Evolutionary conservation across 257 asterid genomes (phyloP).

Genomic region (Salvia rosmarinus): DNA sequence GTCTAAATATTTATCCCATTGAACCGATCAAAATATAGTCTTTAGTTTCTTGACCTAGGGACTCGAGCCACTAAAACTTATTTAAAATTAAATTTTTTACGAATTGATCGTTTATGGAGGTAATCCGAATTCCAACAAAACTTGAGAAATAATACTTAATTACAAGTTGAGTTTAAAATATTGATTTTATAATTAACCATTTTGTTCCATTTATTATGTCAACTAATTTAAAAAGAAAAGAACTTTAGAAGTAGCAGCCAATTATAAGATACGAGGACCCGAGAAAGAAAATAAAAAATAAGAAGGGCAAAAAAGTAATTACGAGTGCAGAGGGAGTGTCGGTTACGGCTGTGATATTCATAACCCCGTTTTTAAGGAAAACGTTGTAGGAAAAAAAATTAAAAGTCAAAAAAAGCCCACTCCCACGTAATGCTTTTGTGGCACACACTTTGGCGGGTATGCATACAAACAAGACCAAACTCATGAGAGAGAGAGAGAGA

Average conservation of each 20-base stretch:
- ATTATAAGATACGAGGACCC: background rate
- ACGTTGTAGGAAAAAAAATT: slow-evolving; percentile 10
- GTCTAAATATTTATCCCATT: too few relatives aligned
- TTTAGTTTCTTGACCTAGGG: too few relatives aligned
- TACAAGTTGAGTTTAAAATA: too few relatives aligned
- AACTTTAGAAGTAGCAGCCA: too few relatives aligned
- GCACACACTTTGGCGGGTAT: slow-evolving; percentile 68
- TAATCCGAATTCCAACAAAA: too few relatives aligned
- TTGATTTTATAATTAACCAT: too few relatives aligned
- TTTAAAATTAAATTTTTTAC: too few relatives aligned
- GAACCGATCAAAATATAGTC: too few relatives aligned
- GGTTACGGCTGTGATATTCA: slow-evolving; percentile 38
- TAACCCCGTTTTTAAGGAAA: slow-evolving; percentile 31
- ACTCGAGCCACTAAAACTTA: too few relatives aligned
- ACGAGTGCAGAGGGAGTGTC: slow-evolving; percentile 37
- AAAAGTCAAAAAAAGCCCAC: slow-evolving; percentile 24
- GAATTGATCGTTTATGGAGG: too few relatives aligned
- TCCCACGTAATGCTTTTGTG: slow-evolving; percentile 43
- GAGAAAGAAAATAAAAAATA: background rate
- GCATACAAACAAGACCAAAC: slow-evolving; percentile 42
- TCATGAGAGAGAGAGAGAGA: slow-evolving; percentile 18
- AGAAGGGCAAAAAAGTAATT: slow-evolving; percentile 29
- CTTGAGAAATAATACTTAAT: too few relatives aligned
- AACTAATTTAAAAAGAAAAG: background rate
- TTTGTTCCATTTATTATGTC: too few relatives aligned